Evolutionary conservation across 2,329 filamentous ascomycete species (phyloP).

Genomic region (Colletotrichum australisinense): DNA sequence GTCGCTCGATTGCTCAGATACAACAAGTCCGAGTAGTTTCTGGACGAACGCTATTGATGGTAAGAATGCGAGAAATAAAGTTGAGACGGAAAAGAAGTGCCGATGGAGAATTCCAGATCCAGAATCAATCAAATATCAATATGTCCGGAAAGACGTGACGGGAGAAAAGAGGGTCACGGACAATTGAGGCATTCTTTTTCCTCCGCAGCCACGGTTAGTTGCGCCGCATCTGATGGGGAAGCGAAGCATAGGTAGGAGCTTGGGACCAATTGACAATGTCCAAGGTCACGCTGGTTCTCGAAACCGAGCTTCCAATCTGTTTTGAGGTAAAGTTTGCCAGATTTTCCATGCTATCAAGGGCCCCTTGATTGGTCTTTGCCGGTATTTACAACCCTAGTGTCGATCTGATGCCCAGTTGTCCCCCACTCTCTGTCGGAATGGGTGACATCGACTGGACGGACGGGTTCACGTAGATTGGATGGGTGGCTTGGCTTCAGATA

Average conservation of each 20-base stretch:
- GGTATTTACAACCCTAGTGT: slow-evolving; percentile 13
- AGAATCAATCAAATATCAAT: no score
- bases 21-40: no score
- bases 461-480: slow-evolving; percentile 8
- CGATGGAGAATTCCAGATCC: no score
- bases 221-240: background rate
- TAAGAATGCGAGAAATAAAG: no score
- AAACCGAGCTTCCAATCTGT: slow-evolving; percentile 23
- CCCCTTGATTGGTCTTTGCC: slow-evolving; percentile 8
- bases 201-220: background rate
- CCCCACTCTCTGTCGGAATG: background rate
- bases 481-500: slow-evolving; percentile 27
- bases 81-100: no score
- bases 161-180: no score
- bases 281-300: background rate
- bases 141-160: no score
- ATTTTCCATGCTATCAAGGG: background rate
- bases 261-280: background rate
- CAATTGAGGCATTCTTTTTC: no score
- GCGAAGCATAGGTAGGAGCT: slow-evolving; percentile 2
- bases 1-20: no score
- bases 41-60: no score
- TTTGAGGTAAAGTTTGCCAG: slow-evolving; percentile 9
- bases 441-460: slow-evolving; percentile 1
- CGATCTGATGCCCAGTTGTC: slow-evolving; percentile 5